Conservation (phyloP, 2,329 filamentous ascomycete genomes). For the Epichloe elymi region DNA sequence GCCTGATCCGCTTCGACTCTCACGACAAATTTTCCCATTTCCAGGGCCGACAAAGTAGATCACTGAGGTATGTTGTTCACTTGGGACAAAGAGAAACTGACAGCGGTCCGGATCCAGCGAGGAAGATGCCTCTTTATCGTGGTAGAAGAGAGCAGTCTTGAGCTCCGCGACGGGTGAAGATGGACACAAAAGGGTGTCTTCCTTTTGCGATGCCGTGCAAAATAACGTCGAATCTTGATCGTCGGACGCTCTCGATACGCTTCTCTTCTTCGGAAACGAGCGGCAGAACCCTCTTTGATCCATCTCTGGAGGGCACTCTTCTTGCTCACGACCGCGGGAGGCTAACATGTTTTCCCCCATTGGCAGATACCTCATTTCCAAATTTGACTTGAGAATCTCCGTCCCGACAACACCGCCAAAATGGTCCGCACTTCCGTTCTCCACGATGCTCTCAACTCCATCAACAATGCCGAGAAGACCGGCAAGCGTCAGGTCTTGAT, state of each 20-base stretch:
- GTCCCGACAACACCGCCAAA: conserved; percentile 49
- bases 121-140: conserved; percentile 34
- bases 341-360: conserved; percentile 37
- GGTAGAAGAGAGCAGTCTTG: conserved; percentile 51
- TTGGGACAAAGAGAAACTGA: conserved; percentile 7
- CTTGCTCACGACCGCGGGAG: conserved; percentile 49
- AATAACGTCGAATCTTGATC: not conserved
- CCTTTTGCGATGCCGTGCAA: not conserved
- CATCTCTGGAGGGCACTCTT: conserved; percentile 51
- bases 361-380: conserved; percentile 54
- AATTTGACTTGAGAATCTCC: conserved; percentile 69
- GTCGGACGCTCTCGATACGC: conserved; percentile 37
- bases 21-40: not conserved
- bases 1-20: not conserved
- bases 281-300: conserved; percentile 55
- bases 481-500: conserved; percentile 99
- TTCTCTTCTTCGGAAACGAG: conserved; percentile 51
- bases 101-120: conserved; percentile 21
- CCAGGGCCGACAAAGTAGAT: conserved; percentile 2
- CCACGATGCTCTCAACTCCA: conserved; percentile 96
- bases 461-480: conserved; percentile 99
- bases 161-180: conserved; percentile 15
- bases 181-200: not conserved
- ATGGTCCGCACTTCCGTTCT: conserved; percentile 99
- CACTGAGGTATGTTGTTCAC: conserved; percentile 31